Percentiles rank a stretch among this genome's conserved stretches.
Conservation (phyloP, 805 yeast species). For the Lachancea cidri region DNA sequence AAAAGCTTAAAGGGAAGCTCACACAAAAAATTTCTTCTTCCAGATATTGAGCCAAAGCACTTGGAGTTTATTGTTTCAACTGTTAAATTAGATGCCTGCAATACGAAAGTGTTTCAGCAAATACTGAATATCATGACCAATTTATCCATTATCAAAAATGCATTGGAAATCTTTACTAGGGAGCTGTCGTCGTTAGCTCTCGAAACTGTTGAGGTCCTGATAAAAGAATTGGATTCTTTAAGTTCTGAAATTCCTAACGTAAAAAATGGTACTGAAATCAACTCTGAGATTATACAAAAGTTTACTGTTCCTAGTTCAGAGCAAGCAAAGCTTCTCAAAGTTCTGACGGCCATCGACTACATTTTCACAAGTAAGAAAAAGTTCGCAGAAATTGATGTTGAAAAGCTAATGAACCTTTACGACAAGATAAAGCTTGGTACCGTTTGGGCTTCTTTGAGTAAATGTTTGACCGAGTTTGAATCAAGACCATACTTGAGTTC, state of each 20-base stretch:
- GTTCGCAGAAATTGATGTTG: constrained; percentile 28
- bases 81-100: constrained; percentile 75
- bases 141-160: constrained; percentile 54
- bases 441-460: constrained; percentile 82
- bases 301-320: constrained; percentile 79
- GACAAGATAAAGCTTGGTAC: constrained; percentile 64
- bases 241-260: constrained; percentile 39
- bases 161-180: constrained; percentile 58
- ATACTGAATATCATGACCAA: constrained; percentile 77
- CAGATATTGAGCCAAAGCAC: constrained; percentile 58
- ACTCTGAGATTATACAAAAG: constrained; percentile 50
- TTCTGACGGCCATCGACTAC: constrained; percentile 83
- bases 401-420: constrained; percentile 56
- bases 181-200: constrained; percentile 66
- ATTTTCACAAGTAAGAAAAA: constrained; percentile 47
- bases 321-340: constrained; percentile 82
- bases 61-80: constrained; percentile 60
- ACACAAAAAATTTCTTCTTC: constrained; percentile 40
- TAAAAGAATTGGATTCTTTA: constrained; percentile 49
- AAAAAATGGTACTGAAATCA: constrained; percentile 41
- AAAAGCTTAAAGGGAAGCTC: constrained; percentile 34
- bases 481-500: constrained; percentile 50
- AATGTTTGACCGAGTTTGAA: constrained; percentile 59
- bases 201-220: constrained; percentile 48
- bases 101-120: constrained; percentile 79